Evolutionary conservation across 306 rosid species (phyloP).

Genomic region (Abrus precatorius): DNA sequence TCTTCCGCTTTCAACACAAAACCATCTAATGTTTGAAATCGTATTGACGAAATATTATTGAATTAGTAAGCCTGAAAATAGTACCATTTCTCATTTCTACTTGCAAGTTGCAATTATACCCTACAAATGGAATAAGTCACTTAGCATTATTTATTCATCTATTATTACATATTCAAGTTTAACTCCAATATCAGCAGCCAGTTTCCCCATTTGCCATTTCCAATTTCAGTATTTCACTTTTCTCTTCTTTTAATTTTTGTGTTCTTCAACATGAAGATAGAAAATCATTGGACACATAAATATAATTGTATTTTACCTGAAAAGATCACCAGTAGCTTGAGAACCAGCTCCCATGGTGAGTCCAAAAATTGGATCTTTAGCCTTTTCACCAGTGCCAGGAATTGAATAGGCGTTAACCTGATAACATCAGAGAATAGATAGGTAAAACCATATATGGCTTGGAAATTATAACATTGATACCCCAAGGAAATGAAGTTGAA

Average conservation of each 20-base stretch:
- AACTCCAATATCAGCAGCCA: neutral
- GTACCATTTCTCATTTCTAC: slow-evolving; percentile 54
- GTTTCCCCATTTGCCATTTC: too few relatives aligned
- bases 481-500: slow-evolving; percentile 30
- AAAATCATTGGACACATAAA: slow-evolving; percentile 21
- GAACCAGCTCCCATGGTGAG: slow-evolving; percentile 79
- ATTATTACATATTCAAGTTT: neutral
- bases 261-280: slow-evolving; percentile 30
- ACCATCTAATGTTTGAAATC: slow-evolving; percentile 89
- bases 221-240: too few relatives aligned
- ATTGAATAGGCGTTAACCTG: slow-evolving; percentile 78
- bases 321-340: slow-evolving; percentile 70
- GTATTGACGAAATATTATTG: slow-evolving; percentile 58
- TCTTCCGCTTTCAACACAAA: slow-evolving; percentile 86
- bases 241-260: neutral
- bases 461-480: slow-evolving; percentile 1
- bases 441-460: slow-evolving; percentile 27
- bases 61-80: slow-evolving; percentile 62
- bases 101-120: slow-evolving; percentile 35
- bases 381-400: slow-evolving; percentile 75
- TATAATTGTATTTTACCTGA: slow-evolving; percentile 62
- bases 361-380: slow-evolving; percentile 91
- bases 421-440: slow-evolving; percentile 8
- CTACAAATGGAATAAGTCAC: neutral
- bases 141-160: neutral